Evolutionary conservation across 306 rosid species (phyloP).

Genomic region (Ochetophila trinervis): DNA sequence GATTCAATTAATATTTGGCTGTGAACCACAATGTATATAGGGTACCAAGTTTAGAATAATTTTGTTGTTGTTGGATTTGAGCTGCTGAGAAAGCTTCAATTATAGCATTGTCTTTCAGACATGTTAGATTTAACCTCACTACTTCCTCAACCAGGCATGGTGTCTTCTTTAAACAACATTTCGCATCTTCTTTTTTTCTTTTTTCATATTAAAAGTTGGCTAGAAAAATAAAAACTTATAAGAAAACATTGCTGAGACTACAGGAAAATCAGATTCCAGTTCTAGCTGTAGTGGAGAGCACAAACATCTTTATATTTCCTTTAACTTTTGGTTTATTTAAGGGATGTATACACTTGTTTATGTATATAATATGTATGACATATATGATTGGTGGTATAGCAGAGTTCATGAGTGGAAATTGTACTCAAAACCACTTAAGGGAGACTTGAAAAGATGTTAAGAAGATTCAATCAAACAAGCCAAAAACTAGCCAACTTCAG

Average conservation of each 20-base stretch:
- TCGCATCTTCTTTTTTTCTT: constrained; percentile 11
- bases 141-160: constrained; percentile 13
- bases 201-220: neutral
- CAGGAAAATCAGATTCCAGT: constrained; percentile 11
- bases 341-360: no score
- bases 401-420: no score
- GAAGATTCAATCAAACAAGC: no score
- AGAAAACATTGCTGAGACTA: constrained; percentile 3
- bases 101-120: neutral
- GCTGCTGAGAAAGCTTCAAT: constrained; percentile 1
- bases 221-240: neutral
- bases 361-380: no score
- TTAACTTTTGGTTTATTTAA: no score
- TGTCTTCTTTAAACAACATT: constrained; percentile 28
- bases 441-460: no score
- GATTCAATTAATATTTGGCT: neutral
- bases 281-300: no score
- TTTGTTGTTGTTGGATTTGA: neutral
- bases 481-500: no score
- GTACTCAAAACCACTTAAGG: no score
- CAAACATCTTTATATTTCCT: no score
- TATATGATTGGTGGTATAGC: no score
- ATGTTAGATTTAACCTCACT: constrained; percentile 15
- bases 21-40: constrained; percentile 10
- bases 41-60: neutral